A percentile compares a stretch with the other conserved stretches of the same genome.
These are phyloP conservation scores for Pichia pseudocactophila DNA, from an alignment of 805 yeast species.

Conservation along the genomic window DNA sequence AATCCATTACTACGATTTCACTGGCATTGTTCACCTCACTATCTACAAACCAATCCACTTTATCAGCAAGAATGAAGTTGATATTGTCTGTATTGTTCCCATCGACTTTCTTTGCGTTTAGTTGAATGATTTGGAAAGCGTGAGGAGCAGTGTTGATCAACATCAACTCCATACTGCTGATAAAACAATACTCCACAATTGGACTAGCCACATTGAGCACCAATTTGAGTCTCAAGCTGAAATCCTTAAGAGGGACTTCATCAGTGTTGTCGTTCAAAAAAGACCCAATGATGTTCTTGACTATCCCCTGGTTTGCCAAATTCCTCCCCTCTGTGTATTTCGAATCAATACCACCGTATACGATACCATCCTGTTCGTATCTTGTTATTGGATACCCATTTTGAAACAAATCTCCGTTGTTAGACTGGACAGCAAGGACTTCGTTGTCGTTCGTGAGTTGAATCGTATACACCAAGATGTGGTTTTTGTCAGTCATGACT, in stretches of 20 bases:
- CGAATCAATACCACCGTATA: constrained; percentile 10
- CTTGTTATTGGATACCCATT: constrained; percentile 21
- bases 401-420: constrained; percentile 25
- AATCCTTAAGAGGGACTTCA: constrained; percentile 26
- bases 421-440: constrained; percentile 23
- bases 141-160: constrained; percentile 26
- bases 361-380: constrained; percentile 6
- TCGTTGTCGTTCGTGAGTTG: constrained; percentile 25
- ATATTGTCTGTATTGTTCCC: constrained; percentile 17
- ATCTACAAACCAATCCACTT: constrained; percentile 27
- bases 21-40: constrained; percentile 9
- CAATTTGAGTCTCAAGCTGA: constrained; percentile 26
- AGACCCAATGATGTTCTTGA: constrained; percentile 22
- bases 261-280: constrained; percentile 17
- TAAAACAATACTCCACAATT: constrained; percentile 23
- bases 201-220: constrained; percentile 29
- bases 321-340: constrained; percentile 4
- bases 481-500: constrained; percentile 32
- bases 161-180: constrained; percentile 19
- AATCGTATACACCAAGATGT: constrained; percentile 36
- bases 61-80: constrained; percentile 24
- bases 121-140: constrained; percentile 28
- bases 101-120: constrained; percentile 14
- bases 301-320: constrained; percentile 10
- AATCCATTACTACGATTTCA: constrained; percentile 13